Conservation (phyloP, 306 rosid species). For the Inga oerstediana region DNA sequence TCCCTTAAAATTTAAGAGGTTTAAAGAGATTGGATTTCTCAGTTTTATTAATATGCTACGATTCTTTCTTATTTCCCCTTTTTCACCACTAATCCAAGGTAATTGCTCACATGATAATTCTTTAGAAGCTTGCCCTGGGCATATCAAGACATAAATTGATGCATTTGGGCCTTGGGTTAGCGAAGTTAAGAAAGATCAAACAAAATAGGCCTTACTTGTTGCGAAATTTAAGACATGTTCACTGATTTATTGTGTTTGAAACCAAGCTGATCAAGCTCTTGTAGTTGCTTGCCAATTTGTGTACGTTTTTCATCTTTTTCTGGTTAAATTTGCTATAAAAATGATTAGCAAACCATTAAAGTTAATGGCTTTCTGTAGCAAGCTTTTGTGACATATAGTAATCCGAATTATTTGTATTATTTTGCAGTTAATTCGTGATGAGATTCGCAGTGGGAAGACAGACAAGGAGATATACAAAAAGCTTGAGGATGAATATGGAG, state of each 20-base stretch:
- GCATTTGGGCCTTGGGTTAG: neutral
- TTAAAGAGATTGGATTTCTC: constrained; percentile 11
- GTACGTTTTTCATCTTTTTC: neutral
- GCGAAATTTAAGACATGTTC: neutral
- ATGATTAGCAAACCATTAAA: neutral
- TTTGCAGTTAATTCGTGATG: constrained; percentile 86
- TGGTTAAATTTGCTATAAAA: neutral
- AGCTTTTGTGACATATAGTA: constrained; percentile 2
- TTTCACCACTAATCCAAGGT: neutral
- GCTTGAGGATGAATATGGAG: constrained; percentile 87
- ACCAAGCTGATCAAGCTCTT: neutral
- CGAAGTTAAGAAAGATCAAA: constrained; percentile 8
- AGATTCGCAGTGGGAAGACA: constrained; percentile 69
- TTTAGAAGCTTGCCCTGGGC: neutral
- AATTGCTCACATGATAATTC: neutral
- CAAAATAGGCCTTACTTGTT: neutral
- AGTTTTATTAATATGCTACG: constrained; percentile 1
- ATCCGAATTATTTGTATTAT: constrained; percentile 28
- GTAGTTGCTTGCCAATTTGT: constrained; percentile 11
- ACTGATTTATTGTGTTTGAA: constrained; percentile 5
- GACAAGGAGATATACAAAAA: constrained; percentile 84
- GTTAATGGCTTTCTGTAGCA: constrained; percentile 9
- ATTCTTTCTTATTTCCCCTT: neutral
- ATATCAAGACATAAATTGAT: neutral
- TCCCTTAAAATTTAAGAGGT: neutral